Evolutionary conservation across 441 rosid genomes (phyloP).

Genomic region (Bruguiera hainesii): DNA sequence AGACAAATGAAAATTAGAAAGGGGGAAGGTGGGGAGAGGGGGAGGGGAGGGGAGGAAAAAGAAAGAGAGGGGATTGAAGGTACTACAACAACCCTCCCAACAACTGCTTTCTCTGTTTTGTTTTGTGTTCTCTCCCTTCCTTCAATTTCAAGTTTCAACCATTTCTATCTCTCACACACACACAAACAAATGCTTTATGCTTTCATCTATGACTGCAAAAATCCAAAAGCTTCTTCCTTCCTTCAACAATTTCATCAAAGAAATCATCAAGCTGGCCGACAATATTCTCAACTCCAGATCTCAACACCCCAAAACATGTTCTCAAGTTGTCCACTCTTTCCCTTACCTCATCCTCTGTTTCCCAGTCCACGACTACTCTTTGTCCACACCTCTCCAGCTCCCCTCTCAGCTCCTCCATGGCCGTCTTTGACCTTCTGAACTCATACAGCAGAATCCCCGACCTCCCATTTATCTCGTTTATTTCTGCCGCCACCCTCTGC

Average conservation of each 20-base stretch:
- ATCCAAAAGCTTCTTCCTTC: slow-evolving; percentile 81
- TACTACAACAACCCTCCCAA: slow-evolving; percentile 29
- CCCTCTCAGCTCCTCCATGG: slow-evolving; percentile 61
- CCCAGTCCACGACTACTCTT: slow-evolving; percentile 33
- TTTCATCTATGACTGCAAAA: slow-evolving; percentile 64
- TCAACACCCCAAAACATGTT: slow-evolving; percentile 51
- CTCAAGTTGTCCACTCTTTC: slow-evolving; percentile 55
- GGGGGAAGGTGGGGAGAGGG: neutral
- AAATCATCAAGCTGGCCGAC: slow-evolving; percentile 73
- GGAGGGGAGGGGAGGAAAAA: neutral
- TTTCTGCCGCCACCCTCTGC: slow-evolving; percentile 54
- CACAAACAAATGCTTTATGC: neutral
- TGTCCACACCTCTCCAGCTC: slow-evolving; percentile 47
- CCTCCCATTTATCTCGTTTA: slow-evolving; percentile 40
- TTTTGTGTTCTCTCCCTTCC: slow-evolving; percentile 6
- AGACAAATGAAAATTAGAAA: neutral
- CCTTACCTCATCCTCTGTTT: slow-evolving; percentile 34
- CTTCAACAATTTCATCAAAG: slow-evolving; percentile 84
- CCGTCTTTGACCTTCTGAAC: slow-evolving; percentile 49
- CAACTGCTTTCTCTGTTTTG: slow-evolving; percentile 32
- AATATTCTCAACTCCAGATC: slow-evolving; percentile 61
- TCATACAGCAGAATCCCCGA: slow-evolving; percentile 53
- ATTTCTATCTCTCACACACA: neutral
- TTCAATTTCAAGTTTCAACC: slow-evolving; percentile 2
- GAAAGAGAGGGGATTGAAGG: slow-evolving; percentile 26